Evolutionary conservation across 768 basidiomycete genomes (phyloP), one percentile per base, ranked within the genome.

Genomic region (Hypsizygus marmoreus): DNA sequence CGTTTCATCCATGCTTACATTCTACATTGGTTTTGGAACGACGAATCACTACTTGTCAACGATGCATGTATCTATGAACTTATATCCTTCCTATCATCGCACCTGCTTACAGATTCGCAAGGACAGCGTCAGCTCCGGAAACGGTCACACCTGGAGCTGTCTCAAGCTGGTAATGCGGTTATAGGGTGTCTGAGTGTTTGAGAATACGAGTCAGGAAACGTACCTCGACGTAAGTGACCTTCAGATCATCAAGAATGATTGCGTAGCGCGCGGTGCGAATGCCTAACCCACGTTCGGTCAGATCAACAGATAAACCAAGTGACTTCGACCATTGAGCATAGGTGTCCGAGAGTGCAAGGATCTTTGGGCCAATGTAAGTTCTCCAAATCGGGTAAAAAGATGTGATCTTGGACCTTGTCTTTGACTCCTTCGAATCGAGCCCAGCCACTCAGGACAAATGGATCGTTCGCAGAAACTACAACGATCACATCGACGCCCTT

Each of bases 401-500:
- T n/a, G 10, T 10, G 47, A 36, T 11, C 13, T 10, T 25, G 7
- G 39, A 79, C 91, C 70, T 84, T 82, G 65, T 94, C 91, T 55
- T 80, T 75, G 53, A 83, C 66, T 6, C 76, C 77, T 50, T 78
- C 74, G 23, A 77, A 70, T 19, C 80, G 72, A 29, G 67, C 77
- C 84, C 79, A 85, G 43, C 76, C 86, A 56, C 78, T 80, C 68
- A 80, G 79, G 46, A 88, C 86, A 63, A 86, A 92, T 7, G 79
- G 73, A 61, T 94, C 92, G 63, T 94, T 94, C 49, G 88, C 84
- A 19, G 84, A 77, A 55, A 86, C 61, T 47, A 94, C 82, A 47
- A 83, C 85, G 51, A 91, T 73, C 37, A 82, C 72, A 52, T 84
- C 80, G 53, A 91, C 74, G 17, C 89, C 91, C 64, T 89, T 91